Conservation (phyloP, 495 filamentous ascomycete species). For the Aspergillus funiculosus region DNA sequence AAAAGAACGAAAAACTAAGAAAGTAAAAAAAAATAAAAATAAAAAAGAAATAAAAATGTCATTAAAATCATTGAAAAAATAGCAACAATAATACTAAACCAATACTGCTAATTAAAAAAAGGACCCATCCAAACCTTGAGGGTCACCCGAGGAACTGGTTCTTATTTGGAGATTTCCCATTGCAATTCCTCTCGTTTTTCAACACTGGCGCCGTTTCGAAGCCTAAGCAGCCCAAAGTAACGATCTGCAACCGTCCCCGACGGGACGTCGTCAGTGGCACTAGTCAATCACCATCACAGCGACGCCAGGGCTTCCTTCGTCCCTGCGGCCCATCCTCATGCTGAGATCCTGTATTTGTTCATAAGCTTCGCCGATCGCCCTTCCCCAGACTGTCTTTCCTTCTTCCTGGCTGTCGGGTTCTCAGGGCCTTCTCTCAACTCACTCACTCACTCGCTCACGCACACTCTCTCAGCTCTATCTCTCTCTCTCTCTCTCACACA, state of each 20-base stretch:
- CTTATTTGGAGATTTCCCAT: slow-evolving; percentile 29
- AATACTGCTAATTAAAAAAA: too few species aligned
- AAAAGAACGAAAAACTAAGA: slow-evolving; percentile 10
- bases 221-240: slow-evolving; percentile 28
- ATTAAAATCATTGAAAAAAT: slow-evolving; percentile 18
- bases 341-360: slow-evolving; percentile 45
- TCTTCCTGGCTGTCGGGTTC: slow-evolving; percentile 32
- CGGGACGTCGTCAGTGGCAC: slow-evolving; percentile 47
- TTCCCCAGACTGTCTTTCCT: slow-evolving; percentile 42
- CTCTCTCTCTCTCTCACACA: slow-evolving; percentile 6
- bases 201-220: slow-evolving; percentile 25
- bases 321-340: slow-evolving; percentile 24
- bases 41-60: slow-evolving; percentile 13
- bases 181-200: slow-evolving; percentile 25
- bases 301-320: slow-evolving; percentile 28
- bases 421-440: slow-evolving; percentile 6
- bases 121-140: slow-evolving; percentile 24
- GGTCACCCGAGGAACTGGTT: slow-evolving; percentile 40
- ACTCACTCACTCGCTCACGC: slow-evolving; percentile 5
- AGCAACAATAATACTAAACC: slow-evolving; percentile 11
- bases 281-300: slow-evolving; percentile 31
- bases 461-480: background rate
- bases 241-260: slow-evolving; percentile 45
- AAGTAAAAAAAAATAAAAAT: slow-evolving; percentile 11
- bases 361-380: slow-evolving; percentile 72